phyloP scores from a whole-genome alignment of 768 basidiomycete species.

The Auricularia cornea region DNA sequence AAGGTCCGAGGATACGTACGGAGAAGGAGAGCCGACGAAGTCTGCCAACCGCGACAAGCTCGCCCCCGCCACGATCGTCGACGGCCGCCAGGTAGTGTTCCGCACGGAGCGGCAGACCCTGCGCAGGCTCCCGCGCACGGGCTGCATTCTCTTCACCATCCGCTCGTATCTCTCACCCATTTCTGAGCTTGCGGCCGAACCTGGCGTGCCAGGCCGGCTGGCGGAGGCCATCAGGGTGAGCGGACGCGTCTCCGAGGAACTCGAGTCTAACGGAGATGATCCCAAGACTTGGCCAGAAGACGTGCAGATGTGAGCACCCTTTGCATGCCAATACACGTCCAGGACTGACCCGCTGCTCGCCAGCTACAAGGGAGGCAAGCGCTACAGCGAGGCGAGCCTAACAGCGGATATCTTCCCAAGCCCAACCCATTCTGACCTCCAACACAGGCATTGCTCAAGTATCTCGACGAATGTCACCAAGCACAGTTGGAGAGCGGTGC shows the following conservation, averaged over 20 bases:
- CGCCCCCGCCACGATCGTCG: background rate
- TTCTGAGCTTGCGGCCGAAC: slow-evolving; percentile 42
- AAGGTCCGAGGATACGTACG: background rate
- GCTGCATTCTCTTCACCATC: slow-evolving; percentile 62
- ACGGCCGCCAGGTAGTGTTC: slow-evolving; percentile 36
- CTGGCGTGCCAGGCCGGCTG: slow-evolving; percentile 51
- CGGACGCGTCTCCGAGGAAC: background rate
- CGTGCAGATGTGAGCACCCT: slow-evolving; percentile 41
- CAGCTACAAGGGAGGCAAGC: slow-evolving; percentile 28
- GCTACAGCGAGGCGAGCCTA: slow-evolving; percentile 23
- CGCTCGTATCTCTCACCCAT: slow-evolving; percentile 55
- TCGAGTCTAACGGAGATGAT: background rate
- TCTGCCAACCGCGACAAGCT: background rate
- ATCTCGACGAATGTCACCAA: slow-evolving; percentile 28
- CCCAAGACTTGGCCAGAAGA: slow-evolving; percentile 50
- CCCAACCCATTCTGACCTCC: background rate
- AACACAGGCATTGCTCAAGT: slow-evolving; percentile 18
- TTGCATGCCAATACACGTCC: slow-evolving; percentile 22
- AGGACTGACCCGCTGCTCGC: background rate
- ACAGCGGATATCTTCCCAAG: background rate
- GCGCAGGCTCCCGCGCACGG: slow-evolving; percentile 51
- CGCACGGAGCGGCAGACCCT: slow-evolving; percentile 62
- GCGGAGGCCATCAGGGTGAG: slow-evolving; percentile 44
- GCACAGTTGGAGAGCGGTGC: slow-evolving; percentile 23
- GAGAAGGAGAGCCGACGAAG: background rate